phyloP scores from a whole-genome alignment of 352 stramenopile genomes.

The Globisporangium mamillatum region DNA sequence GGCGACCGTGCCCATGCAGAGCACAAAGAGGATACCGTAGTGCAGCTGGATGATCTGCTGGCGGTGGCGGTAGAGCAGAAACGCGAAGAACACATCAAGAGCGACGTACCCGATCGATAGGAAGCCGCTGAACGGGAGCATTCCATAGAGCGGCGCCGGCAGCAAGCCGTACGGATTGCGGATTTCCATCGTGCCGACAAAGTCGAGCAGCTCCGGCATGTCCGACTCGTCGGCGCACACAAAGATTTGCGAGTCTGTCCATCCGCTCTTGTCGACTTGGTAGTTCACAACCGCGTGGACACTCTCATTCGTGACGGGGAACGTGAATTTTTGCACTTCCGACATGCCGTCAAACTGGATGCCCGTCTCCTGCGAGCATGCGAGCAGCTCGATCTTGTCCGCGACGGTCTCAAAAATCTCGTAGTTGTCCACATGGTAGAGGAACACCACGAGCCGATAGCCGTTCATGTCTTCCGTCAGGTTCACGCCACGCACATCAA shows the following conservation, averaged over 20 bases:
- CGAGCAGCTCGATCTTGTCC: conserved; percentile 73
- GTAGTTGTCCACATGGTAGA: conserved; percentile 80
- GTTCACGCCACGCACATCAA: conserved; percentile 70
- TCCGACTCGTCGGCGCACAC: conserved; percentile 62
- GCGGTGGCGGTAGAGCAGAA: conserved; percentile 68
- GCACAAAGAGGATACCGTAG: conserved; percentile 76
- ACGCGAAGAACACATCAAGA: conserved; percentile 75
- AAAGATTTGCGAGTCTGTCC: conserved; percentile 81
- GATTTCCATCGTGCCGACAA: conserved; percentile 70
- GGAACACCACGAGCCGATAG: conserved; percentile 76
- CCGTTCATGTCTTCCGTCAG: conserved; percentile 63
- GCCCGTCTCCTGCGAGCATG: conserved; percentile 42
- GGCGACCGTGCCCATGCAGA: conserved; percentile 69
- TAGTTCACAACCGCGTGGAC: conserved; percentile 54
- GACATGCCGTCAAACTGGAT: conserved; percentile 65
- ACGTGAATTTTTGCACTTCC: conserved; percentile 59
- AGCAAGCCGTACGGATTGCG: conserved; percentile 80
- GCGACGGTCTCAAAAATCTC: conserved; percentile 56
- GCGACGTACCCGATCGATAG: conserved; percentile 71
- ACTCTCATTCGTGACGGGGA: conserved; percentile 52
- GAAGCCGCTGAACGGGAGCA: conserved; percentile 82
- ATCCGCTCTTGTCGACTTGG: conserved; percentile 59
- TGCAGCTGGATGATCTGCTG: conserved; percentile 76
- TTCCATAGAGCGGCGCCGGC: conserved; percentile 78
- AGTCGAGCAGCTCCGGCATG: conserved; percentile 49